Base-by-base conservation (phyloP, 2,329 filamentous ascomycete genomes). In the Cordyceps javanica region DNA sequence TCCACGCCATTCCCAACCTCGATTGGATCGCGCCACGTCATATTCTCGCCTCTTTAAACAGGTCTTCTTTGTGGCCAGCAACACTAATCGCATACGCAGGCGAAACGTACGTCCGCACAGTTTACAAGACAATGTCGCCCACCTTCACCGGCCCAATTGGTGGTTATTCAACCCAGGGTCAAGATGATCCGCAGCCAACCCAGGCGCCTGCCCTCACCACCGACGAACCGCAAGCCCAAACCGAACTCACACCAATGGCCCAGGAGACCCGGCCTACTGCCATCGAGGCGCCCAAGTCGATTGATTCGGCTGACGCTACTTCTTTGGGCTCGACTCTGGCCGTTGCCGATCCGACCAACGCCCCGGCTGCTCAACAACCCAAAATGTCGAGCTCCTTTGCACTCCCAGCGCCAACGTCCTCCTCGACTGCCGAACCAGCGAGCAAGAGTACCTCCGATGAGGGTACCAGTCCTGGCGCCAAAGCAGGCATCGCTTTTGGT, bases 401-500 rank as follows among this genome's bases (percentile, higher is more conserved):
- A 16, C 41, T 54, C 14, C 59, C 55, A 14, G 42, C 50, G 19
- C 44, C 53, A 39, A 55, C 44, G 10, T 26, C 56, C 9, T 60
- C 58, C 10, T 50, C 55, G 11, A 23, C 25, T 13, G 16, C 21
- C 19, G 30, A 48, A 19, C 54, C 61, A 13, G 34, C 45, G 6
- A 19, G 6, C 28, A 36, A 49, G 44, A 32, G 32, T 34, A n/a
- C 34, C 13, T n/a, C 25, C 7, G 51, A 59, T 10, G 50, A 62
- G 14, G 66, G 68, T 8, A 65, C 62, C 36, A 70, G 65, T 49
- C 60, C 71, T 9, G 80, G 74, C 30, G 69, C 74, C 42, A 94
- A 91, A 72, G 92, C 91, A 44, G 94, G 94, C 60, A 82, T 97
- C 61, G 90, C 88, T 6, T 86, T 97, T 68, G 92, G 91, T 66